phyloP scores from a whole-genome alignment of 2,329 filamentous ascomycete species.

The Aspergillus fischeri region DNA sequence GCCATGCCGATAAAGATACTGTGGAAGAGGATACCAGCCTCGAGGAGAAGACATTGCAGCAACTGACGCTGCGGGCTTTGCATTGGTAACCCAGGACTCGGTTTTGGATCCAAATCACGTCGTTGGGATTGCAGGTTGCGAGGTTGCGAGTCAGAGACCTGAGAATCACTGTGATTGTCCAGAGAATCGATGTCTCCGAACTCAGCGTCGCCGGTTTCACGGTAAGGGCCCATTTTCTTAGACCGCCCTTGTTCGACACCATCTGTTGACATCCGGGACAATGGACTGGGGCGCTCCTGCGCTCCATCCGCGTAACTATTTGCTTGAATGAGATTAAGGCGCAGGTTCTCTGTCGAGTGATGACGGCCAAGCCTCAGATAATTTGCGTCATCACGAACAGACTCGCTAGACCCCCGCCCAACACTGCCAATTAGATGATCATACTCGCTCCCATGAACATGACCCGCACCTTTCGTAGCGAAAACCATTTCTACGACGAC shows the following conservation, averaged over 20 bases:
- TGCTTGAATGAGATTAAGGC: slow-evolving; percentile 10
- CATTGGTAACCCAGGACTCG: slow-evolving; percentile 31
- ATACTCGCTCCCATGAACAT: slow-evolving; percentile 54
- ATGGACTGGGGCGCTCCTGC: slow-evolving; percentile 10
- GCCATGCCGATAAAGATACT: slow-evolving; percentile 86
- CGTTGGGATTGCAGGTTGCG: slow-evolving; percentile 12
- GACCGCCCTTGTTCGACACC: slow-evolving; percentile 14
- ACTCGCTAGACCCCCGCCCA: slow-evolving; percentile 17
- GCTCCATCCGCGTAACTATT: slow-evolving; percentile 2
- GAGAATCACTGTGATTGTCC: slow-evolving; percentile 13
- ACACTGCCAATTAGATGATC: slow-evolving; percentile 40
- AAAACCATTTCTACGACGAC: slow-evolving; percentile 87
- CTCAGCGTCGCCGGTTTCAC: slow-evolving; percentile 54
- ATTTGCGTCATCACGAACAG: slow-evolving; percentile 14
- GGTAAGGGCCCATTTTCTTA: slow-evolving; percentile 34
- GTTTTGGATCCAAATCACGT: slow-evolving; percentile 18
- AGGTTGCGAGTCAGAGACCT: slow-evolving; percentile 9
- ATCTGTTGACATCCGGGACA: slow-evolving; percentile 13
- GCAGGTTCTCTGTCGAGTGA: slow-evolving; percentile 17
- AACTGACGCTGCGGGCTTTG: slow-evolving; percentile 63
- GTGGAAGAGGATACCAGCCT: slow-evolving; percentile 81
- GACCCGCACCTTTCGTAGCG: slow-evolving; percentile 63
- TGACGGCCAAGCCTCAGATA: slow-evolving; percentile 22
- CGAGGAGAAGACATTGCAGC: slow-evolving; percentile 73
- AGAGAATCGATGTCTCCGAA: slow-evolving; percentile 50